phyloP scores from a whole-genome alignment of 2,329 filamentous ascomycete species.

The Colletotrichum viniferum region DNA sequence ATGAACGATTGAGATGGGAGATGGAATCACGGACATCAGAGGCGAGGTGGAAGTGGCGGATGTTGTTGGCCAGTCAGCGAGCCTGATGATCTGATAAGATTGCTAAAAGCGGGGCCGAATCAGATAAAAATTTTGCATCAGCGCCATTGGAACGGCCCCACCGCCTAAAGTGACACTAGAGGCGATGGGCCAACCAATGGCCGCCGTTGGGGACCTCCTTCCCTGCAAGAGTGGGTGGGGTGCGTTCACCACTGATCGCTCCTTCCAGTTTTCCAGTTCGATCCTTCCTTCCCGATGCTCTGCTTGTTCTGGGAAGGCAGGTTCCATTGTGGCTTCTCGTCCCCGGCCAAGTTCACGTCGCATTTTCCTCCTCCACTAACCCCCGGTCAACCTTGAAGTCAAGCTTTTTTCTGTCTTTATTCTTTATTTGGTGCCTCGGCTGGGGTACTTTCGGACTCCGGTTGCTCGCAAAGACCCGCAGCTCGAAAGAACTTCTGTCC shows the following conservation, averaged over 20 bases:
- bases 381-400: neutral
- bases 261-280: neutral
- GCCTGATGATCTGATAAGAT: constrained; percentile 23
- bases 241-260: neutral
- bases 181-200: neutral
- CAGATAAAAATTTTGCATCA: constrained; percentile 15
- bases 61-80: neutral
- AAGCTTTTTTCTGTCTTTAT: neutral
- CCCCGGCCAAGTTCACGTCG: neutral
- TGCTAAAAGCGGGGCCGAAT: constrained; percentile 6
- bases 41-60: neutral
- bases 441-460: neutral
- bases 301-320: neutral
- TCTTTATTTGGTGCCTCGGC: neutral
- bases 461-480: neutral
- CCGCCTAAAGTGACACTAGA: neutral
- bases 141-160: neutral
- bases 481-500: neutral
- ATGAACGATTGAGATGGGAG: neutral
- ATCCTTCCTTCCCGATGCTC: neutral
- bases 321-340: neutral
- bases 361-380: neutral
- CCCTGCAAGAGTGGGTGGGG: neutral
- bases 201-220: neutral
- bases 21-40: too few relatives aligned